Evolutionary conservation across 352 stramenopile species (phyloP), one percentile per base, ranked within the genome.

Genomic region (Globisporangium emineosum): DNA sequence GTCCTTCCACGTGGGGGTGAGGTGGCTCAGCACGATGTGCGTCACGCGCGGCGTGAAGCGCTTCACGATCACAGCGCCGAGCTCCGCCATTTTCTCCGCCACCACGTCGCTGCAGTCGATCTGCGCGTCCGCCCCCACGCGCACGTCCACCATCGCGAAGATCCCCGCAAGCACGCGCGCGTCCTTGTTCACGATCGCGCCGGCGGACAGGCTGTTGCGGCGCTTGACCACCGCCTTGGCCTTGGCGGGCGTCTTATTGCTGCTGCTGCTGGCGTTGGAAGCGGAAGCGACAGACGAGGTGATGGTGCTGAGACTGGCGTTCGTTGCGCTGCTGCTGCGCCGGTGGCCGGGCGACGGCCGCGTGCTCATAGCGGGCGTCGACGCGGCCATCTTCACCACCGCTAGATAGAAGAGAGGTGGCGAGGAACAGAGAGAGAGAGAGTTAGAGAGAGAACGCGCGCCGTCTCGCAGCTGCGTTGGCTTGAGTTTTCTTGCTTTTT

Each of bases 91-190:
- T 56, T 94, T 94, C 40, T 70, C 58, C 0, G 83, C 79, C 2
- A 93, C 79, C 13, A 88, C 82, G 60, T 83, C 75, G 49, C 81
- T 91, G 74, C 86, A 94, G 66, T 94, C 81, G 67, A 94, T 91
- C 66, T 89, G 77, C 7, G 71, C 79, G 51, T 92, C 81, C 0
- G 68, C 66, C 2, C 82, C 83, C 13, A 93, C 72, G 19, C 78
- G 80, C 30, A 94, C 86, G 67, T 94, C 84, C 33, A 94, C 86
- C 66, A 94, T 78, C 17, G 80, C 83, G 47, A 79, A 80, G 15
- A 94, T 73, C 43, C 80, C 80, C 6, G 69, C 68, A 13, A 85
- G 65, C 43, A 67, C 62, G 17, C 47, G 35, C n/a, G 60, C 60
- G n/a, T 54, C 21, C 37, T 59, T 42, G 37, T 25, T 52, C 23